phyloP scores from a whole-genome alignment of 768 basidiomycete species.

The Lactarius sp. region DNA sequence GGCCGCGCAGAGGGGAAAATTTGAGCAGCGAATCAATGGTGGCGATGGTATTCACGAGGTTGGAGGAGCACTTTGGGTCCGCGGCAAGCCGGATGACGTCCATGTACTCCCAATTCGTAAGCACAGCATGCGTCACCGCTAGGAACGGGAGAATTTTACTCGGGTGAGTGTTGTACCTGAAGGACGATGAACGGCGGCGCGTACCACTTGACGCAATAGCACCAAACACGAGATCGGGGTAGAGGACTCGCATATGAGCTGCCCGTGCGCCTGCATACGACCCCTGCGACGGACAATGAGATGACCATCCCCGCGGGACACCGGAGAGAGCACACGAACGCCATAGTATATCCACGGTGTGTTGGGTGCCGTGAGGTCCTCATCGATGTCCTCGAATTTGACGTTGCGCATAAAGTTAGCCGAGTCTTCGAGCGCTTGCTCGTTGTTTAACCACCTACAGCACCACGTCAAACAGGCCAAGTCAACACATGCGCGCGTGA shows the following conservation, averaged over 20 bases:
- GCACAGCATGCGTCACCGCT: slow-evolving; percentile 82
- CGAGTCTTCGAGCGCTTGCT: slow-evolving; percentile 84
- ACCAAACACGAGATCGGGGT: slow-evolving; percentile 83
- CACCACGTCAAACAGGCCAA: not conserved
- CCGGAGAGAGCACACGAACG: slow-evolving; percentile 39
- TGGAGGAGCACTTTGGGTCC: slow-evolving; percentile 54
- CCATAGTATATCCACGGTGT: slow-evolving; percentile 95
- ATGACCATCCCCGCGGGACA: not conserved
- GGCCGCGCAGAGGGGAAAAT: slow-evolving; percentile 40
- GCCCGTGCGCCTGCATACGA: slow-evolving; percentile 93
- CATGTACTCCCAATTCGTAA: slow-evolving; percentile 86
- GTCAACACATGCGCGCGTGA: not conserved
- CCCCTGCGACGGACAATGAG: slow-evolving; percentile 42
- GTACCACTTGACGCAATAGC: slow-evolving; percentile 83
- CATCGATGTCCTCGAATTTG: slow-evolving; percentile 63
- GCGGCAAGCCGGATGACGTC: slow-evolving; percentile 74
- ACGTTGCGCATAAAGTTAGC: slow-evolving; percentile 86
- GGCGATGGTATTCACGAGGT: slow-evolving; percentile 53
- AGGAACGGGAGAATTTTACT: not conserved
- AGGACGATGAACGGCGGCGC: slow-evolving; percentile 23
- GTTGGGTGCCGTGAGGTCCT: slow-evolving; percentile 63
- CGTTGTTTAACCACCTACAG: slow-evolving; percentile 80
- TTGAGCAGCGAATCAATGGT: slow-evolving; percentile 62
- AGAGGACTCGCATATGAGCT: slow-evolving; percentile 85
- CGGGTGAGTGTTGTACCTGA: not conserved